Conservation (phyloP, 1,284 basidiomycete species). For the Tremellales sp. region DNA sequence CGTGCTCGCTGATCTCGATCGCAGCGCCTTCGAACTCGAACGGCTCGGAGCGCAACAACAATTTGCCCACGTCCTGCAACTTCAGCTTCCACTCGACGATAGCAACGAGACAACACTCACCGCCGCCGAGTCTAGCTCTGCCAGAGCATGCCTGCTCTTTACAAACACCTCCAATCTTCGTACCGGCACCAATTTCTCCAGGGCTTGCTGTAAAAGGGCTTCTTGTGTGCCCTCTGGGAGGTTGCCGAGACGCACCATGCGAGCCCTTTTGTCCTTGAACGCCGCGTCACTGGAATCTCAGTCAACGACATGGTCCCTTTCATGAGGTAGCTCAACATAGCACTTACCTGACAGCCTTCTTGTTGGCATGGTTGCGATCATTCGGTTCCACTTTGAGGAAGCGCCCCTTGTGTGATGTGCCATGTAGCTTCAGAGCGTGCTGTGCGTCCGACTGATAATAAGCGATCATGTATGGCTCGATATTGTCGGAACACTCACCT, state of each 20-base stretch:
- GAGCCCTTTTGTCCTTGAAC: constrained; percentile 55
- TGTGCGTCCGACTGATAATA: constrained; percentile 61
- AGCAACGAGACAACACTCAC: no score
- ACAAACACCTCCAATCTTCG: constrained; percentile 71
- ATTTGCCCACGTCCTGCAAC: constrained; percentile 67
- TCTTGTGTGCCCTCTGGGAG: constrained; percentile 74
- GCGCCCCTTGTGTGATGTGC: constrained; percentile 59
- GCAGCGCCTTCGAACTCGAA: constrained; percentile 59
- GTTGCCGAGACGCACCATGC: constrained; percentile 66
- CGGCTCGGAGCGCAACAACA: constrained; percentile 65
- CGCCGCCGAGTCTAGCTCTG: constrained; percentile 67
- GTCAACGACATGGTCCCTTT: neutral
- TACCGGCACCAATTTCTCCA: constrained; percentile 72
- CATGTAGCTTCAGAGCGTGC: constrained; percentile 71
- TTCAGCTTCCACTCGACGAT: constrained; percentile 1
- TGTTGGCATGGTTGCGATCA: constrained; percentile 34
- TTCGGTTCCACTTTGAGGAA: constrained; percentile 35
- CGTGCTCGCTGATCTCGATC: constrained; percentile 20
- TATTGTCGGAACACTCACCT: no score
- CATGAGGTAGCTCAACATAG: no score
- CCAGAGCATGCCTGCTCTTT: constrained; percentile 64
- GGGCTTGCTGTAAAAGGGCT: constrained; percentile 76
- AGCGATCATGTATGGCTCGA: constrained; percentile 9
- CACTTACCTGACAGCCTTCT: constrained; percentile 20
- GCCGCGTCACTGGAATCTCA: constrained; percentile 8